phyloP scores from a whole-genome alignment of 1,139 yeast genomes.

The Yamadazyma trypodendri region DNA sequence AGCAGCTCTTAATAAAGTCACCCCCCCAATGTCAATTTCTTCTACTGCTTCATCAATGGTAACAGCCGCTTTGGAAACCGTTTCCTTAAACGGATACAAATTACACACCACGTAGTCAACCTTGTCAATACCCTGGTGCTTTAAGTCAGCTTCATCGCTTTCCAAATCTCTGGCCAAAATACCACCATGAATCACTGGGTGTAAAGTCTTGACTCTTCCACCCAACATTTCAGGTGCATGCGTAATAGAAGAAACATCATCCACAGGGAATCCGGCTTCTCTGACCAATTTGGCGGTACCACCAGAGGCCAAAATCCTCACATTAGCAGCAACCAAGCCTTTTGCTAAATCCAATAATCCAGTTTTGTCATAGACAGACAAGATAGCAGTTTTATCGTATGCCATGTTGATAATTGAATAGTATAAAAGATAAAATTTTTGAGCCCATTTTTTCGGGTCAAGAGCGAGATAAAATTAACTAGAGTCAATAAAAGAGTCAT shows the following conservation, averaged over 20 bases:
- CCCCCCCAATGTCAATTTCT: conserved; percentile 98
- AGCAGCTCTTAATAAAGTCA: conserved; percentile 94
- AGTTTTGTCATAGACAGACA: conserved; percentile 96
- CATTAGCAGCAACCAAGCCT: conserved; percentile 84
- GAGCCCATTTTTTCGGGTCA: conserved; percentile 3
- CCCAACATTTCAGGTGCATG: conserved; percentile 99
- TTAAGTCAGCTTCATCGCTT: conserved; percentile 83
- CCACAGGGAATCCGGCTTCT: conserved; percentile 97
- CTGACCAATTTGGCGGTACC: conserved; percentile 94
- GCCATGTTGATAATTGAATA: conserved; percentile 15
- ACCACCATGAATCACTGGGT: conserved; percentile 99
- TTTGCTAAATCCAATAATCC: conserved; percentile 94
- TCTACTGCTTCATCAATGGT: conserved; percentile 97
- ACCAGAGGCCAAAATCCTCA: conserved; percentile 92
- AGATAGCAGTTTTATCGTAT: conserved; percentile 80
- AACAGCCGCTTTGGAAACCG: conserved; percentile 92
- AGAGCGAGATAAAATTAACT: conserved; percentile 9
- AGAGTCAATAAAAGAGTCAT: conserved; percentile 10
- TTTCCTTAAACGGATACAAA: conserved; percentile 96
- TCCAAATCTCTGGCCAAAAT: conserved; percentile 91
- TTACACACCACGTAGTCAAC: conserved; percentile 97
- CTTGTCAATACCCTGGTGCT: conserved; percentile 85
- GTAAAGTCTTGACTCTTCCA: conserved; percentile 96
- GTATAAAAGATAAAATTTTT: conserved; percentile 4
- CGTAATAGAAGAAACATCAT: conserved; percentile 90